Evolutionary conservation across 371 early-diverging fungal species (phyloP), one percentile per base, ranked within the genome.

Genomic region (Dinochytrium kinnereticum): DNA sequence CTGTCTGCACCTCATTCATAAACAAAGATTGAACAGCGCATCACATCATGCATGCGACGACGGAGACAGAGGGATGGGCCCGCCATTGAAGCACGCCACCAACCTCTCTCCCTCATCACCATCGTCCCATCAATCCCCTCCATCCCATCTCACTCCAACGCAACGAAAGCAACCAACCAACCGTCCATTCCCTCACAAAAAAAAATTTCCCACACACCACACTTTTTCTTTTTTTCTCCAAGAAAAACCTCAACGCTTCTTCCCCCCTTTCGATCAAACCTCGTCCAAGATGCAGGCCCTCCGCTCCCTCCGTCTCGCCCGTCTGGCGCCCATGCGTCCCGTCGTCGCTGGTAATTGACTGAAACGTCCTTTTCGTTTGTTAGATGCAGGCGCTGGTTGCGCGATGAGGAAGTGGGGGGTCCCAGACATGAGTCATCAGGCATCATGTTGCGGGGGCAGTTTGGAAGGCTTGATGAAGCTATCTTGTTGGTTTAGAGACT

Each of bases 241-340:
- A n/a, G n/a, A n/a, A n/a, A n/a, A n/a, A n/a, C n/a, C n/a, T n/a
- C n/a, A n/a, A n/a, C 30, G 10, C 26, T 24, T 55, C 7, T 26
- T 30, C 57, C 57, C 57, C 57, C 5, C 5, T 24, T 10, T 26
- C 26, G 5, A 15, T 30, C 24, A 10, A 7, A 26, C 57, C 10
- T 5, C 10, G 30, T 7, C 26, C 57, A 55, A 55, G 57, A 55
- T 55, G 57, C 57, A 55, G 57, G 57, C 57, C 24, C 57, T 61
- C 34, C 61, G 61, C 36, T 31, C 61, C 37, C 31, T 61, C 34
- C 61, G 61, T 61, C 31, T 61, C 61, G 57, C 57, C 57, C 10
- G 57, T 15, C 28, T 61, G 61, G 7, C 61, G 31, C 61, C 36
- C 61, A 55, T 30, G 26, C 21, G 36, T 26, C 61, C 61, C 61